Conservation (phyloP, 495 filamentous ascomycete genomes). For the Xylaria sp. region DNA sequence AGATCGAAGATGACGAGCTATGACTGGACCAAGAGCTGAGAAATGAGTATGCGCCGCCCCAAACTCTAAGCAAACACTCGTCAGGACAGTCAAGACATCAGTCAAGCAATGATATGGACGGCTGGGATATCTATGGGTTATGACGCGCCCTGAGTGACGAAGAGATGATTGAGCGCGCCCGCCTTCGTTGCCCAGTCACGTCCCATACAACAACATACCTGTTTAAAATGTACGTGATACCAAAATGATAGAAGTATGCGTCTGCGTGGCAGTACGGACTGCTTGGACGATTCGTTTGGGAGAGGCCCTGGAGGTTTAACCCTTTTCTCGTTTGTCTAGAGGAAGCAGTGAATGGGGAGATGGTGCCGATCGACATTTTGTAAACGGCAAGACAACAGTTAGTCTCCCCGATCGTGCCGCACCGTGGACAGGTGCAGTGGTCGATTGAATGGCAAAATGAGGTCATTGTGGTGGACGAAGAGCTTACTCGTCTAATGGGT, state of each 20-base stretch:
- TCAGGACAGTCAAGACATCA: constrained; percentile 17
- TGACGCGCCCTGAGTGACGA: constrained; percentile 37
- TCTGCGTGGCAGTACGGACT: constrained; percentile 16
- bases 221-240: constrained; percentile 32
- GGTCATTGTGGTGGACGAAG: not conserved
- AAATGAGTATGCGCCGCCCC: constrained; percentile 57
- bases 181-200: constrained; percentile 8
- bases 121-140: constrained; percentile 61
- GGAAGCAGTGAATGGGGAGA: constrained; percentile 8
- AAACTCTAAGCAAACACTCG: constrained; percentile 28
- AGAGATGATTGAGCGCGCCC: not conserved
- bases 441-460: constrained; percentile 5
- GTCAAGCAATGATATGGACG: constrained; percentile 49
- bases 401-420: not conserved
- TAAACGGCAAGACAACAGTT: constrained; percentile 3
- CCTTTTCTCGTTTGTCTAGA: constrained; percentile 30
- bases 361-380: constrained; percentile 15
- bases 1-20: constrained; percentile 93
- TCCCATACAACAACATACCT: constrained; percentile 15
- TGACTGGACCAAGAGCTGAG: constrained; percentile 78
- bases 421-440: not conserved
- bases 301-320: not conserved
- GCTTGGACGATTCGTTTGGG: constrained; percentile 22
- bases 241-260: constrained; percentile 30
- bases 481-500: constrained; percentile 1